Percentiles rank a stretch among this genome's conserved stretches.
These are phyloP conservation scores for Fusarium sp. DNA, from an alignment of 2,329 filamentous ascomycete species.

Conservation along the genomic window DNA sequence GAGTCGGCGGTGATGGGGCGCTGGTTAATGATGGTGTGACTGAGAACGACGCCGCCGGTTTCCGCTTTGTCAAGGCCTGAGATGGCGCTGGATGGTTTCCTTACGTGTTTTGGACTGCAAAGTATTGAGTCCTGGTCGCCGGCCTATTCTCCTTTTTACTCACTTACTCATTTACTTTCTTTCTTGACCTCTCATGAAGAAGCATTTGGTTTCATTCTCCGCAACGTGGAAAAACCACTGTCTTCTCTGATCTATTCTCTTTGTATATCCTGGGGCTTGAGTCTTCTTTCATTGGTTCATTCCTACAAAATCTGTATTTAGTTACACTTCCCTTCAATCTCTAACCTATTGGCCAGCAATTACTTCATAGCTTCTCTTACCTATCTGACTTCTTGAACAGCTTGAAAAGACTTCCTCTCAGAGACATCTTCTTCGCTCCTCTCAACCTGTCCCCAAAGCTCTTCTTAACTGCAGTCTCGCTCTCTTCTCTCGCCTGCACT, in stretches of 20 bases:
- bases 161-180: neutral
- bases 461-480: neutral
- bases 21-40: neutral
- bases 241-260: too few relatives aligned
- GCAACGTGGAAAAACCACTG: rapidly evolving
- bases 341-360: too few relatives aligned
- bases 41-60: neutral
- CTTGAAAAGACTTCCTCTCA: neutral
- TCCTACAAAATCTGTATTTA: neutral
- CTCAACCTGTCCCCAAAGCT: neutral
- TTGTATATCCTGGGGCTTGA: too few relatives aligned
- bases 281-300: rapidly evolving
- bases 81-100: neutral
- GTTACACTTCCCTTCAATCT: too few relatives aligned
- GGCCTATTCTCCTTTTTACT: rapidly evolving
- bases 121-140: rapidly evolving
- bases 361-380: too few relatives aligned
- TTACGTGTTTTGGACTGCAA: neutral
- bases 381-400: neutral
- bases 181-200: neutral
- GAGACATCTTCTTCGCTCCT: neutral
- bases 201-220: neutral
- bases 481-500: rapidly evolving
- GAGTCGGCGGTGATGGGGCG: neutral
- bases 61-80: neutral